phyloP scores from a whole-genome alignment of 1,284 basidiomycete genomes.

The Naganishia sp. region DNA sequence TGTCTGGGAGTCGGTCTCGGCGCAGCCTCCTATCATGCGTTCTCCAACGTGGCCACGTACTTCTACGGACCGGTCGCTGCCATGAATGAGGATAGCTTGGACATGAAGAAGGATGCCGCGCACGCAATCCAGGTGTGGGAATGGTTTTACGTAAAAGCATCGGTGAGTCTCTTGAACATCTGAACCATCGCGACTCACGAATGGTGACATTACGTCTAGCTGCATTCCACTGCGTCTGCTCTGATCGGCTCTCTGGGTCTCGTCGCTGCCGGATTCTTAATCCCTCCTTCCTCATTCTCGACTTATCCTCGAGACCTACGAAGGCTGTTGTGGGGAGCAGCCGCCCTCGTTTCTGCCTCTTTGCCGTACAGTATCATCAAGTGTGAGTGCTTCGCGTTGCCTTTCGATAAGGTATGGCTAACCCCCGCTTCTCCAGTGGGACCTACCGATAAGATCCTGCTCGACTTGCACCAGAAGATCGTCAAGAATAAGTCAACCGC shows the following conservation, averaged over 20 bases:
- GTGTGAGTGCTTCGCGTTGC: slow-evolving; percentile 5
- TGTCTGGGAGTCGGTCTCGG: slow-evolving; percentile 31
- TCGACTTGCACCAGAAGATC: slow-evolving; percentile 22
- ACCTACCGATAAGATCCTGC: slow-evolving; percentile 29
- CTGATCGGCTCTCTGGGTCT: slow-evolving; percentile 26
- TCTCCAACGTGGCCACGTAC: slow-evolving; percentile 23
- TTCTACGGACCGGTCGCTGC: slow-evolving; percentile 24
- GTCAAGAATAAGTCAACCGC: slow-evolving; percentile 26
- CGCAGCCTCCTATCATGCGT: slow-evolving; percentile 19
- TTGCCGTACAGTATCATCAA: slow-evolving; percentile 28
- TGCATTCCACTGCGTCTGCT: slow-evolving; percentile 18
- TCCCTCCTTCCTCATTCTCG: slow-evolving; percentile 31
- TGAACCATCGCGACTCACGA: neutral
- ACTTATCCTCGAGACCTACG: slow-evolving; percentile 30
- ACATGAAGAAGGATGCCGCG: slow-evolving; percentile 21
- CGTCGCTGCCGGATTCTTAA: slow-evolving; percentile 29
- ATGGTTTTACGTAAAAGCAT: slow-evolving; percentile 28
- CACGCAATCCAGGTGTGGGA: slow-evolving; percentile 31
- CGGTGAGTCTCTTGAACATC: slow-evolving; percentile 17
- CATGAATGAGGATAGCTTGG: slow-evolving; percentile 24
- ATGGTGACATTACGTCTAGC: neutral
- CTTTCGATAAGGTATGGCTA: neutral
- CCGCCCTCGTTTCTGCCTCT: slow-evolving; percentile 21
- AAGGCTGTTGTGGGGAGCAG: slow-evolving; percentile 28
- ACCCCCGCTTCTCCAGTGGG: neutral